Conservation (phyloP, 352 stramenopile species). For the Phytophthora fragariae region DNA sequence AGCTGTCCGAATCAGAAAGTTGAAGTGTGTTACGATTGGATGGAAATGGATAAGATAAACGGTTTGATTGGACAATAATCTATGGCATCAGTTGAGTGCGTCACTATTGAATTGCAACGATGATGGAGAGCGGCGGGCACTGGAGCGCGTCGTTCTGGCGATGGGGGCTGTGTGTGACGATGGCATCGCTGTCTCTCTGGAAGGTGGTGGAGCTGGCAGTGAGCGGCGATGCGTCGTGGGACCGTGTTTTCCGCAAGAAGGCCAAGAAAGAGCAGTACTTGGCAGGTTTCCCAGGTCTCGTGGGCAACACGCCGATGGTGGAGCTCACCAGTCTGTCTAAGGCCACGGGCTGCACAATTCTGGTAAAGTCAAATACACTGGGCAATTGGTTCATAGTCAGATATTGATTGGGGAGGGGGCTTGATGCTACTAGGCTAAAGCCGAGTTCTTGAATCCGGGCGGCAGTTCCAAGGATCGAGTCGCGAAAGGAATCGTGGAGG, state of each 20-base stretch:
- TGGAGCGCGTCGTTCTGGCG: constrained; percentile 57
- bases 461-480: constrained; percentile 98
- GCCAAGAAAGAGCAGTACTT: constrained; percentile 33
- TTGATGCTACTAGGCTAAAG: constrained; percentile 79
- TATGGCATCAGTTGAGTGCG: constrained; percentile 34
- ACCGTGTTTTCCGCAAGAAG: constrained; percentile 31
- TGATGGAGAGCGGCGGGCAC: constrained; percentile 37
- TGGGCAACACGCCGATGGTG: constrained; percentile 95
- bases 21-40: constrained; percentile 50
- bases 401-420: constrained; percentile 3
- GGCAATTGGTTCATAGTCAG: not conserved
- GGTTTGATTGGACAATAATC: constrained; percentile 43
- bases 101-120: constrained; percentile 25
- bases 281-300: constrained; percentile 80
- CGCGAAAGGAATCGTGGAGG: constrained; percentile 95
- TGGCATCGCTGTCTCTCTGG: constrained; percentile 76
- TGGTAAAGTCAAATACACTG: constrained; percentile 47
- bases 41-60: constrained; percentile 36
- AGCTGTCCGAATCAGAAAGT: constrained; percentile 36
- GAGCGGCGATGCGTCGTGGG: constrained; percentile 15
- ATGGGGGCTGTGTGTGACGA: constrained; percentile 65
- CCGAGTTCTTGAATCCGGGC: constrained; percentile 97
- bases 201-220: constrained; percentile 66
- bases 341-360: constrained; percentile 90
- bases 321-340: constrained; percentile 91